Conservation (phyloP, 352 stramenopile genomes). For the Globisporangium radiosum region DNA sequence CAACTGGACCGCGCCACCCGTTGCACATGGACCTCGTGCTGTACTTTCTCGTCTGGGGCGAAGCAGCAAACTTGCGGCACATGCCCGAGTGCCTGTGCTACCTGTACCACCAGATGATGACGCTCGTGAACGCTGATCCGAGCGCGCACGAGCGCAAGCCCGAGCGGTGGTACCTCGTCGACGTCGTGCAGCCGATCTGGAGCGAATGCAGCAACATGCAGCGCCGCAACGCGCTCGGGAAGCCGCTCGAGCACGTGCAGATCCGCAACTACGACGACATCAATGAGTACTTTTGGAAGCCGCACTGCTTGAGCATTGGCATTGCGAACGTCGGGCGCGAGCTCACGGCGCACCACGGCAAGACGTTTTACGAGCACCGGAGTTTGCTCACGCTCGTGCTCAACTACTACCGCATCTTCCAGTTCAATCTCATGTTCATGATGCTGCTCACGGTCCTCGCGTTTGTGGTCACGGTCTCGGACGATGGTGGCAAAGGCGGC, state of each 20-base stretch:
- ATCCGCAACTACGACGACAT: slow-evolving; percentile 81
- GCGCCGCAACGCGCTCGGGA: slow-evolving; percentile 46
- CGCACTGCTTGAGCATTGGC: slow-evolving; percentile 49
- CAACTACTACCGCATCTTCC: slow-evolving; percentile 81
- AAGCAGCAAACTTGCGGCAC: slow-evolving; percentile 94
- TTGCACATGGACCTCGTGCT: slow-evolving; percentile 92
- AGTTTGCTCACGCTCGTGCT: slow-evolving; percentile 62
- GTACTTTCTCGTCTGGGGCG: slow-evolving; percentile 96
- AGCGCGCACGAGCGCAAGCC: slow-evolving; percentile 29
- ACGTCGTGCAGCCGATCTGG: slow-evolving; percentile 64
- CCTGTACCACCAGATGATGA: slow-evolving; percentile 90
- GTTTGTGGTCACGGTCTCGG: slow-evolving; percentile 53
- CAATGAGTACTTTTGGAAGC: slow-evolving; percentile 81
- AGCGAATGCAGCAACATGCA: slow-evolving; percentile 71
- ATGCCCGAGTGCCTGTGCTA: slow-evolving; percentile 97
- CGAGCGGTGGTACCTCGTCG: slow-evolving; percentile 52
- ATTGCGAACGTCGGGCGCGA: slow-evolving; percentile 38
- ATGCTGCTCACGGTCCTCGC: slow-evolving; percentile 40
- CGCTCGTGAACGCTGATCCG: slow-evolving; percentile 39
- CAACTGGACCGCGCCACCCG: slow-evolving; percentile 12
- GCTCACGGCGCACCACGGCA: slow-evolving; percentile 52
- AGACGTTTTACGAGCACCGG: slow-evolving; percentile 78
- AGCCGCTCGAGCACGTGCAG: slow-evolving; percentile 64
- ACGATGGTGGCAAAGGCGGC: slow-evolving; percentile 42
- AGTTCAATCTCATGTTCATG: slow-evolving; percentile 79